Evolutionary conservation across 179 eudicot genomes (phyloP).

Genomic region (Silene noctiflora): DNA sequence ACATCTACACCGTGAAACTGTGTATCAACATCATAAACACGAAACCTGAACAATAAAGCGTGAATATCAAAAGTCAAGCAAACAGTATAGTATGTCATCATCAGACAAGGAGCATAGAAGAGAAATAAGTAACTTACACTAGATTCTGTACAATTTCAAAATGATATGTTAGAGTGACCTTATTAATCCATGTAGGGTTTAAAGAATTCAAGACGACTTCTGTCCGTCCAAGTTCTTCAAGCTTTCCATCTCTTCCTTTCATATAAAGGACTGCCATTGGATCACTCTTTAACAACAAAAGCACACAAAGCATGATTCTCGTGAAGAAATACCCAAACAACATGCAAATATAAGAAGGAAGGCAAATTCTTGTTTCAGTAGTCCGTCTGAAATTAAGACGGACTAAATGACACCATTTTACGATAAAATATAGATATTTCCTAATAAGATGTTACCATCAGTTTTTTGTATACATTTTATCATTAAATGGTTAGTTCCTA

Average conservation of each 20-base stretch:
- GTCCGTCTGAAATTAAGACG: too few species aligned
- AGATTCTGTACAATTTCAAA: slow-evolving; percentile 89
- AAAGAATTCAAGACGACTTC: slow-evolving; percentile 87
- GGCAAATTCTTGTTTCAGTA: too few species aligned
- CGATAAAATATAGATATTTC: too few species aligned
- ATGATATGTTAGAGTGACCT: slow-evolving; percentile 60
- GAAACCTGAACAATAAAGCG: slow-evolving; percentile 58
- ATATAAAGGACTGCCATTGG: slow-evolving; percentile 84
- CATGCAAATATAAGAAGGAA: neutral
- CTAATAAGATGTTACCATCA: too few species aligned
- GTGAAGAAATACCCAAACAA: neutral
- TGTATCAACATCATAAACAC: slow-evolving; percentile 85
- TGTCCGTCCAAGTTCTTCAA: slow-evolving; percentile 92
- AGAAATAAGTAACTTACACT: slow-evolving; percentile 57
- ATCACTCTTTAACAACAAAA: slow-evolving; percentile 69
- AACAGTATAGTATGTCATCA: slow-evolving; percentile 5
- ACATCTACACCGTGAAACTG: slow-evolving; percentile 70
- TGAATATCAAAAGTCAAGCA: slow-evolving; percentile 12
- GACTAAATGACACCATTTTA: too few species aligned
- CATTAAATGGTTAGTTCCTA: too few species aligned
- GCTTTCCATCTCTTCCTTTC: slow-evolving; percentile 79
- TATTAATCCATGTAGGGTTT: slow-evolving; percentile 82
- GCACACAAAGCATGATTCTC: neutral
- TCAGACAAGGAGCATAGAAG: slow-evolving; percentile 15
- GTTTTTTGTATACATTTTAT: too few species aligned